A percentile compares a stretch with the other conserved stretches of the same genome.
phyloP scores from a whole-genome alignment of 768 basidiomycete species.

The Peribolospora kevripleyi region DNA sequence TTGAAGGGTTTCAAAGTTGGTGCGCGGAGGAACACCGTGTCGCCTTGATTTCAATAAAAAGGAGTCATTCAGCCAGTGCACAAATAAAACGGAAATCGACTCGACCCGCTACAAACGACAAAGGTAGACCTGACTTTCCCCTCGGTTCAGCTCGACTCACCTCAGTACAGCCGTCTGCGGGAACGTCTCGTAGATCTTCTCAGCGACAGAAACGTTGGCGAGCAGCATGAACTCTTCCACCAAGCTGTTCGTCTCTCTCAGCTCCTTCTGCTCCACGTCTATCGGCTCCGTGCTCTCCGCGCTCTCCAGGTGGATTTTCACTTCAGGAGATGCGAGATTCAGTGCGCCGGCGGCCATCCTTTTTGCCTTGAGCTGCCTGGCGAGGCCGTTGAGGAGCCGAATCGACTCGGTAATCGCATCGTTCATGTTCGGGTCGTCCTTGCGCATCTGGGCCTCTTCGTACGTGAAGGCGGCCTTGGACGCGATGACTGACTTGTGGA shows the following conservation, averaged over 20 bases:
- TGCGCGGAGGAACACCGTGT: slow-evolving; percentile 68
- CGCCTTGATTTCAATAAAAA: slow-evolving; percentile 28
- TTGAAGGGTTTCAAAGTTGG: slow-evolving; percentile 86
- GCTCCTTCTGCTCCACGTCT: slow-evolving; percentile 85
- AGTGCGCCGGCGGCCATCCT: slow-evolving; percentile 92
- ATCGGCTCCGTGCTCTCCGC: slow-evolving; percentile 70
- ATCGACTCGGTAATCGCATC: slow-evolving; percentile 69
- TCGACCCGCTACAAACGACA: background rate
- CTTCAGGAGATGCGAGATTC: slow-evolving; percentile 91
- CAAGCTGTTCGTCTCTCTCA: slow-evolving; percentile 76
- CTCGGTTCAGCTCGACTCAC: slow-evolving; percentile 19
- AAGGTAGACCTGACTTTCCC: background rate
- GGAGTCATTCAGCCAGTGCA: background rate
- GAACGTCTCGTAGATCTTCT: slow-evolving; percentile 76
- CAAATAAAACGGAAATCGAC: background rate
- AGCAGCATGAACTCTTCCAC: slow-evolving; percentile 99
- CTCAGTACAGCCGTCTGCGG: slow-evolving; percentile 85
- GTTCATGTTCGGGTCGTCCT: slow-evolving; percentile 61
- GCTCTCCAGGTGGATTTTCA: slow-evolving; percentile 85
- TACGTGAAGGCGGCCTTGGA: slow-evolving; percentile 94
- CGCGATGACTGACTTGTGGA: slow-evolving; percentile 87
- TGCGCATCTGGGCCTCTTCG: slow-evolving; percentile 77
- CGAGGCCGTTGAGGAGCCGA: slow-evolving; percentile 64
- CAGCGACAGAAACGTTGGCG: slow-evolving; percentile 82
- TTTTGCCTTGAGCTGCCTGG: slow-evolving; percentile 53